Conservation (phyloP, 192 early-diverging fungal genomes). For the Podila verticillata region DNA sequence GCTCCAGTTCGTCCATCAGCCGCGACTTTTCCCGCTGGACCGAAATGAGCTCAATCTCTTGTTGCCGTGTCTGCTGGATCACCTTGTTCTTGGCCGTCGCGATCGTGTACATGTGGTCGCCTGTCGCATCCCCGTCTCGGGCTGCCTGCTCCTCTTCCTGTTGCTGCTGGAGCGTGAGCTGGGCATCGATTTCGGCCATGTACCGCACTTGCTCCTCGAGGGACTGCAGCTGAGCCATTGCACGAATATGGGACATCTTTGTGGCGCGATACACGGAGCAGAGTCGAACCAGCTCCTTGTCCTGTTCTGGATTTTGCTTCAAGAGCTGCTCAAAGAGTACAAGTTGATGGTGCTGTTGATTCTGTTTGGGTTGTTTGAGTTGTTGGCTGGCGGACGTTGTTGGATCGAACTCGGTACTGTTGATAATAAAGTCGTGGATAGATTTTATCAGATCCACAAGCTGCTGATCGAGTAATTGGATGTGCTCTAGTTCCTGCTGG, state of each 20-base stretch:
- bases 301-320: constrained; percentile 19
- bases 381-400: neutral
- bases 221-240: constrained; percentile 36
- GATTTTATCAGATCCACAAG: neutral
- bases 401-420: neutral
- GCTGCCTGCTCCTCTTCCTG: neutral
- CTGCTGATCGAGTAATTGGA: constrained; percentile 17
- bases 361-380: neutral
- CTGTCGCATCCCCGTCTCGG: constrained; percentile 1
- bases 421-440: constrained; percentile 2
- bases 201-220: constrained; percentile 28
- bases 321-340: constrained; percentile 1
- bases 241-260: constrained; percentile 48
- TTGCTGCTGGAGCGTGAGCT: neutral
- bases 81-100: constrained; percentile 24
- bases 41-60: constrained; percentile 45
- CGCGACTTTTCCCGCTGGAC: constrained; percentile 31
- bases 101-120: constrained; percentile 16
- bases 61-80: constrained; percentile 30
- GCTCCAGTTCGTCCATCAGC: constrained; percentile 34
- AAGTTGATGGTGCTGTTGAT: neutral
- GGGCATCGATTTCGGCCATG: constrained; percentile 23
- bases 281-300: constrained; percentile 28
- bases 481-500: constrained; percentile 12
- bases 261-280: constrained; percentile 47